Evolutionary conservation across 352 stramenopile genomes (phyloP).

Genomic region (Phytophthora sp.): DNA sequence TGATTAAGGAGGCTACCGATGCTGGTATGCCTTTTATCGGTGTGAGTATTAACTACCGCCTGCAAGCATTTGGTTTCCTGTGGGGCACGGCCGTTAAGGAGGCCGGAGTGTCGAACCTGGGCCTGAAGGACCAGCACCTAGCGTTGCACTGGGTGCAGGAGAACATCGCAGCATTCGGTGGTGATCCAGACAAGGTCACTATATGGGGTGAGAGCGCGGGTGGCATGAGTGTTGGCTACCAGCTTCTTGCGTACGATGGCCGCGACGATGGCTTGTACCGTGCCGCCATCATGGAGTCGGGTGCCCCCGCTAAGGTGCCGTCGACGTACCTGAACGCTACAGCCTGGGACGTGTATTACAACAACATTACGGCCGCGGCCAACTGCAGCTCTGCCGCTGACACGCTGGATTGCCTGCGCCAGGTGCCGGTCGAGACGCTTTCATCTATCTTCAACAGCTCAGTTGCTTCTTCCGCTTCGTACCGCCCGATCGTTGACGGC

Average conservation of each 20-base stretch:
- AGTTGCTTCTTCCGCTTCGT: conserved; percentile 10
- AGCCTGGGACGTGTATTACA: conserved; percentile 28
- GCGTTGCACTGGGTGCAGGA: conserved; percentile 67
- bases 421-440: conserved; percentile 23
- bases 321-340: conserved; percentile 9
- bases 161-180: conserved; percentile 25
- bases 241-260: conserved; percentile 30
- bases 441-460: conserved; percentile 32
- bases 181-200: conserved; percentile 20
- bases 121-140: conserved; percentile 82
- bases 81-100: conserved; percentile 30
- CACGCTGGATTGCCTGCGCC: conserved; percentile 30
- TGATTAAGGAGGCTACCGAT: conserved; percentile 19
- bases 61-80: conserved; percentile 39
- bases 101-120: conserved; percentile 74
- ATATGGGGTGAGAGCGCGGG: conserved; percentile 50
- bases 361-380: conserved; percentile 24
- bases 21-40: conserved; percentile 37
- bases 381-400: conserved; percentile 26
- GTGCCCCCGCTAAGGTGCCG: conserved; percentile 3
- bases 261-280: conserved; percentile 31
- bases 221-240: conserved; percentile 28
- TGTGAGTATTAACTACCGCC: conserved; percentile 49
- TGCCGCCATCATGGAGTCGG: conserved; percentile 30
- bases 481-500: conserved; percentile 28